Conservation (phyloP, 2,329 filamentous ascomycete species). For the Paraphoma chrysanthemicola region DNA sequence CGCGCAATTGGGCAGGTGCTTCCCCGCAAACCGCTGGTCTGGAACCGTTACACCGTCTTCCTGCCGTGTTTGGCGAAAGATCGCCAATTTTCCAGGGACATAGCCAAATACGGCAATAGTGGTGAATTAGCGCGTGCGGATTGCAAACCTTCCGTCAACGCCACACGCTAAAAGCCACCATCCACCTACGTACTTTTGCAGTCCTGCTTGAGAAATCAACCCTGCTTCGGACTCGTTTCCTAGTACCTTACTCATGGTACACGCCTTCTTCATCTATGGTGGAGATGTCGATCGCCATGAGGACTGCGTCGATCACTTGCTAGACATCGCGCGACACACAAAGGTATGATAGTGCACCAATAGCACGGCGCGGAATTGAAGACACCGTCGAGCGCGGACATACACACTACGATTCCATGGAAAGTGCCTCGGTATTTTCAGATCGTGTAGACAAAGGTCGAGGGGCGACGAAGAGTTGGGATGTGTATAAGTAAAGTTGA, state of each 20-base stretch:
- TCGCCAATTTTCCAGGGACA: not conserved
- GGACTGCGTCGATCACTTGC: slow-evolving; percentile 3
- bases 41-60: not conserved
- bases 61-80: not conserved
- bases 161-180: not conserved
- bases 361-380: not conserved
- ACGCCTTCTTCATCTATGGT: not conserved
- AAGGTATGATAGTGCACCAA: not conserved
- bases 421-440: slow-evolving; percentile 5
- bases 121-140: not conserved
- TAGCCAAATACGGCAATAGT: not conserved
- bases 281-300: slow-evolving; percentile 2
- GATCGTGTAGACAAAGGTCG: not conserved
- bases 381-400: not conserved
- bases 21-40: slow-evolving; percentile 1
- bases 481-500: too few species aligned
- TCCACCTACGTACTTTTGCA: not conserved
- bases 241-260: not conserved
- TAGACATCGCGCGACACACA: not conserved
- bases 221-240: not conserved
- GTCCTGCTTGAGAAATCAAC: not conserved
- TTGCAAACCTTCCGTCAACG: not conserved
- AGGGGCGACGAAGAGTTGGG: too few species aligned
- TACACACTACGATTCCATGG: not conserved
- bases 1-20: not conserved